phyloP scores from a whole-genome alignment of 768 basidiomycete genomes.

The Termitomyces titanicus region DNA sequence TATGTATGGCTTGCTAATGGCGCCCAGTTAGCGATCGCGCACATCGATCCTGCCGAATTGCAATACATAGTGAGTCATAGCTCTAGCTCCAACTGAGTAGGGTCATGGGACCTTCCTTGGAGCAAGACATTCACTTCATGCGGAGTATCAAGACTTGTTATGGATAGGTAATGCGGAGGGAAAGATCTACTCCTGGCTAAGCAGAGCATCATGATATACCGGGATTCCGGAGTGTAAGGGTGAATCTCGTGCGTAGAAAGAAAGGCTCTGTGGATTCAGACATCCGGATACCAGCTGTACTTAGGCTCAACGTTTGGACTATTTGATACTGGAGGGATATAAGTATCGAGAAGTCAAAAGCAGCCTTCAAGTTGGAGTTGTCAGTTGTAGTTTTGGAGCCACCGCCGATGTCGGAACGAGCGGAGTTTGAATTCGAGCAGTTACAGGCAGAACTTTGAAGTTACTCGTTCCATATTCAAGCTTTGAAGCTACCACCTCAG shows the following conservation, averaged over 20 bases:
- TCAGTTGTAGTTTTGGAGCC: no score
- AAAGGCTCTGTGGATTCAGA: neutral
- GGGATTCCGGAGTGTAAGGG: neutral
- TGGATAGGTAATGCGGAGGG: neutral
- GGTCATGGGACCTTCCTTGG: neutral
- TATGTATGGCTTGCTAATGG: neutral
- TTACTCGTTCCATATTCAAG: neutral
- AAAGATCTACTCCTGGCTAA: neutral
- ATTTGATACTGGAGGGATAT: neutral
- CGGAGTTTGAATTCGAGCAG: constrained; percentile 9
- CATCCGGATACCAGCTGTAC: neutral
- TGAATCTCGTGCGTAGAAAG: neutral
- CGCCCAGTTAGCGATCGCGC: neutral
- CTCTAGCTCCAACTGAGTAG: neutral
- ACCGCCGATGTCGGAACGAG: neutral
- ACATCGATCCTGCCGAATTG: no score
- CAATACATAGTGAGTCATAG: no score
- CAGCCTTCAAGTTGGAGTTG: neutral
- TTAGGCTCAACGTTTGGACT: neutral
- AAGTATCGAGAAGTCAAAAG: neutral
- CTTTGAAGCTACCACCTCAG: neutral
- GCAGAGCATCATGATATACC: neutral
- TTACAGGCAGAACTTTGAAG: neutral
- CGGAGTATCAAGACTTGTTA: neutral
- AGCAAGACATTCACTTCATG: neutral